Percentiles rank a stretch among this genome's conserved stretches.
Conservation (phyloP, 2,329 filamentous ascomycete species). For the Raffaelea albimanens region DNA sequence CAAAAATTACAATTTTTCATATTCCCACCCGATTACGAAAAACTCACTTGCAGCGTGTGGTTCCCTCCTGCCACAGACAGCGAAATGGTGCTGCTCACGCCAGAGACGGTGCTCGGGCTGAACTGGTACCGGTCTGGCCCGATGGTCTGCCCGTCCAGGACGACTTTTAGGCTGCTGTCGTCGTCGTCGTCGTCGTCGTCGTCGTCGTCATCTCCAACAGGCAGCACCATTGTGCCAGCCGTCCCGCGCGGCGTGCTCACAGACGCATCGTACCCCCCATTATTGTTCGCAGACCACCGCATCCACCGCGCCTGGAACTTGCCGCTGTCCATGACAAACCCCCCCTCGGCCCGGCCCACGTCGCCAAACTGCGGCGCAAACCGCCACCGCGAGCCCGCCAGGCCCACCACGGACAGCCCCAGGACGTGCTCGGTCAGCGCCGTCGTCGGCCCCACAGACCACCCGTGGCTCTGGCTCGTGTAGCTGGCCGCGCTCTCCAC, state of each 20-base stretch:
- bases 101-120: slow-evolving; percentile 3
- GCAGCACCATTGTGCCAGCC: slow-evolving; percentile 16
- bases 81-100: slow-evolving; percentile 9
- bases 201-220: slow-evolving; percentile 9
- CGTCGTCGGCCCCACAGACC: slow-evolving; percentile 37
- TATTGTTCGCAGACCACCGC: no score
- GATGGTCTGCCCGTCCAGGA: slow-evolving; percentile 13
- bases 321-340: slow-evolving; percentile 8
- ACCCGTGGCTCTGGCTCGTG: slow-evolving; percentile 40
- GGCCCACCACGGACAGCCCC: slow-evolving; percentile 25
- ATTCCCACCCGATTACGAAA: no score
- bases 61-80: slow-evolving; percentile 2
- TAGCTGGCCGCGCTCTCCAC: slow-evolving; percentile 16
- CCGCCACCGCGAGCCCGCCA: slow-evolving; percentile 8
- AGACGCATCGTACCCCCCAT: slow-evolving; percentile 14
- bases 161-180: slow-evolving; percentile 7
- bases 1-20: no score
- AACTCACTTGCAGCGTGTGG: not conserved
- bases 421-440: slow-evolving; percentile 24
- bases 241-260: slow-evolving; percentile 18
- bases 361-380: slow-evolving; percentile 12
- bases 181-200: no score
- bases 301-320: slow-evolving; percentile 1
- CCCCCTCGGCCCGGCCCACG: slow-evolving; percentile 6
- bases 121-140: slow-evolving; percentile 4